Conservation (phyloP, 495 filamentous ascomycete genomes). For the Lophiostoma macrostomum region DNA sequence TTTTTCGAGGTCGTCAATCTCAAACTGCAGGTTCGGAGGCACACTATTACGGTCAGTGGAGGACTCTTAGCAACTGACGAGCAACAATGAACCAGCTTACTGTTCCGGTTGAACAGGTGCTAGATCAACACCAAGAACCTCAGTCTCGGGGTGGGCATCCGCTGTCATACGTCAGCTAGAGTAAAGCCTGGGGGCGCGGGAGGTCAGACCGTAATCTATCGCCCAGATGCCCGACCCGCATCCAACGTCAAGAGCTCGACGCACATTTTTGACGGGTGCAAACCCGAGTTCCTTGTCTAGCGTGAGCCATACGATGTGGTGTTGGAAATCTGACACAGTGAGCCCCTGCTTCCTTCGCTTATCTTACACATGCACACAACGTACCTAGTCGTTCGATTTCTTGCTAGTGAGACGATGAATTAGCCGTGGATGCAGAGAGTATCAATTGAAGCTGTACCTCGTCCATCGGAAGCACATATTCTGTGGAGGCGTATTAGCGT, state of each 20-base stretch:
- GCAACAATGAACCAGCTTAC: neutral
- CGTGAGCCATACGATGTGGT: constrained; percentile 11
- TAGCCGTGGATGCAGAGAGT: neutral
- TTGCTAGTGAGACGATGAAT: constrained; percentile 1
- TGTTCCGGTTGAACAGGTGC: constrained; percentile 11
- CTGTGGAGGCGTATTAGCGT: neutral
- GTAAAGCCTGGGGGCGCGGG: neutral
- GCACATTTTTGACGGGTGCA: constrained; percentile 8
- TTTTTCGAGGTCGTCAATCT: constrained; percentile 15
- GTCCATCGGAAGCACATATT: constrained; percentile 12
- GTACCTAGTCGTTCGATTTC: constrained; percentile 8
- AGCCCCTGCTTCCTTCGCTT: neutral
- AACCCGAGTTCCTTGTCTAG: constrained; percentile 6
- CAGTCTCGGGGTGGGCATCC: constrained; percentile 3
- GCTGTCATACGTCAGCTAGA: neutral
- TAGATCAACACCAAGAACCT: constrained; percentile 14
- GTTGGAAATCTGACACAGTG: constrained; percentile 7
- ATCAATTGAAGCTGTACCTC: neutral
- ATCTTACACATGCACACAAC: no score
- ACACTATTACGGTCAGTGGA: neutral
- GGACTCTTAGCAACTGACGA: neutral
- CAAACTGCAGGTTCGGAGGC: constrained; percentile 9
- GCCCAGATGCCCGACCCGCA: constrained; percentile 12
- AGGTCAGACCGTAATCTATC: constrained; percentile 10
- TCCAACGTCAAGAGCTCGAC: constrained; percentile 17